Base-by-base conservation (phyloP, 2,329 filamentous ascomycete species). In the Bisporella sp. region DNA sequence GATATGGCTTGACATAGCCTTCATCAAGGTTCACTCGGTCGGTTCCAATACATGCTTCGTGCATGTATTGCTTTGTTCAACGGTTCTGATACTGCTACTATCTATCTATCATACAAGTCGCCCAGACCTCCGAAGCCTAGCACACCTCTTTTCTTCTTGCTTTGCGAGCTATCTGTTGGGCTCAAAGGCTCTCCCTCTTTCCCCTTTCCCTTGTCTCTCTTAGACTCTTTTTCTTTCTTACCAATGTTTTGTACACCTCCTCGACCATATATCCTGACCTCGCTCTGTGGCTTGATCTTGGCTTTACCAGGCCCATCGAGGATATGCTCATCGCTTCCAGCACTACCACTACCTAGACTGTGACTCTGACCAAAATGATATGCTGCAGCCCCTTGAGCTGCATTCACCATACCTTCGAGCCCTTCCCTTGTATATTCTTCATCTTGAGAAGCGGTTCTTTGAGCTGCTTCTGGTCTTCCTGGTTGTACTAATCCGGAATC, bases 191-290 rank as follows among this genome's bases (percentile, higher is more conserved):
- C 52, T 57, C 57, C 53, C 21, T 49, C 52, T 6, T 49, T 50
- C 33, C 39, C 47, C 35, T 53, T 51, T 3, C 48, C 49, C 39
- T 50, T 50, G 5, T 57, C 54, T 47, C 55, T 59, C 40, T 57
- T 52, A 3, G 53, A 51, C 12, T 55, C 54, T 28, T 56, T 59
- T 4, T 55, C 51, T 21, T 53, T 53, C 40, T 58, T 57, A n/a
- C 75, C 76, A 53, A 74, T 71, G 58, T 79, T 76, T 59, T 79
- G 78, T 39, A 72, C 74, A 73, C 75, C 41, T 64, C 68, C 77
- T 70, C 77, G 68, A 45, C 77, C 77, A 59, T 75, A 77, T 28
- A 78, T 68, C 49, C 77, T 66, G 13, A 75, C 66, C 56, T 78
- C 73, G 49, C 71, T 73, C 48, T 72, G 71, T 8, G 71, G 63